Evolutionary conservation across 805 yeast genomes (phyloP).

Genomic region (Candida suzukii): DNA sequence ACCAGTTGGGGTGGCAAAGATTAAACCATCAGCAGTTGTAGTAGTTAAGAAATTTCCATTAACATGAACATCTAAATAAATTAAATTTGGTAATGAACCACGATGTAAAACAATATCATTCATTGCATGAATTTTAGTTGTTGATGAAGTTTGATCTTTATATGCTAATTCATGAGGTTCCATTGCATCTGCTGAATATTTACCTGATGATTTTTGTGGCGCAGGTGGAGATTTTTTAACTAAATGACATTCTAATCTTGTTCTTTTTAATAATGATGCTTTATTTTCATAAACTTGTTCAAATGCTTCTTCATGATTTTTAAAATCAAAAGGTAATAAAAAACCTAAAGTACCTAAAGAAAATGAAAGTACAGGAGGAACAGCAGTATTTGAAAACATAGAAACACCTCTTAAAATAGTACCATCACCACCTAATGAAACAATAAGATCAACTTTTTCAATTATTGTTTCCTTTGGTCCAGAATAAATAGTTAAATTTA

Average conservation of each 20-base stretch:
- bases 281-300: constrained; percentile 57
- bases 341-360: constrained; percentile 91
- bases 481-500: constrained; percentile 41
- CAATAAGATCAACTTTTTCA: constrained; percentile 67
- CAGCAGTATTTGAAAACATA: constrained; percentile 58
- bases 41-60: constrained; percentile 82
- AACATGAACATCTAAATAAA: constrained; percentile 76
- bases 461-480: constrained; percentile 54
- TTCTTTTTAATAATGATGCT: constrained; percentile 68
- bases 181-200: constrained; percentile 8
- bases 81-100: constrained; percentile 80
- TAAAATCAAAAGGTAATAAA: constrained; percentile 77
- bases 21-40: constrained; percentile 88
- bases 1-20: constrained; percentile 87
- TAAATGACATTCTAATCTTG: constrained; percentile 73
- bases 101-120: constrained; percentile 86
- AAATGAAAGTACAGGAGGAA: constrained; percentile 86
- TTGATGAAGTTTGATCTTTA: constrained; percentile 8
- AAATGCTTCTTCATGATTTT: constrained; percentile 53
- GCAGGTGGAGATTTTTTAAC: constrained; percentile 23
- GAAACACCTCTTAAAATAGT: constrained; percentile 83
- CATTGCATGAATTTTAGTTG: constrained; percentile 66
- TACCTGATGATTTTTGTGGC: not conserved
- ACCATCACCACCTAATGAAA: constrained; percentile 95
- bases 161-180: constrained; percentile 9